Conservation (phyloP, 2,329 filamentous ascomycete species). For the Scedosporium dehoogii region DNA sequence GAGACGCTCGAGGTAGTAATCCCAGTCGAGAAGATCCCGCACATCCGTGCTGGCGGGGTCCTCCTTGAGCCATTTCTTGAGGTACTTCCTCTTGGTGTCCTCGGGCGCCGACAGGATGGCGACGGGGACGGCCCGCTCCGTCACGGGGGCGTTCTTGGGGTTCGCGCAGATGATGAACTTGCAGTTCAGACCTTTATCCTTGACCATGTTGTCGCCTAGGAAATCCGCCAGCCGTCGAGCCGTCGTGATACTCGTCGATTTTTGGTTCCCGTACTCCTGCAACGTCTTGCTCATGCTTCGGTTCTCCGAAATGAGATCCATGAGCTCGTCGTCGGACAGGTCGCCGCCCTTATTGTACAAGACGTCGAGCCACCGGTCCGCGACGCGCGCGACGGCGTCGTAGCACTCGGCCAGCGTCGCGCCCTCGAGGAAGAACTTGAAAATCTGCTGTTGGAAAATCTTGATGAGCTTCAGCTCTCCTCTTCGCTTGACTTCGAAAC, state of each 20-base stretch:
- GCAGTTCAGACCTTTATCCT: conserved; percentile 98
- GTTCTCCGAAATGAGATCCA: conserved; percentile 99
- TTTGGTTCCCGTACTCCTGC: conserved; percentile 90
- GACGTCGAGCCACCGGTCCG: conserved; percentile 94
- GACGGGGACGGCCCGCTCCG: conserved; percentile 86
- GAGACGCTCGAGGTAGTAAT: conserved; percentile 91
- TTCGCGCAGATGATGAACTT: conserved; percentile 95
- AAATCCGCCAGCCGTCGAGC: conserved; percentile 93
- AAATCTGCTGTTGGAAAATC: conserved; percentile 98
- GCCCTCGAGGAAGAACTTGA: conserved; percentile 97
- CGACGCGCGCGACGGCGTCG: conserved; percentile 81
- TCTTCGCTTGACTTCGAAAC: conserved; percentile 94
- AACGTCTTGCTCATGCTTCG: conserved; percentile 95
- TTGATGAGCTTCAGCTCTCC: conserved; percentile 99
- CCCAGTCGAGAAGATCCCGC: conserved; percentile 84
- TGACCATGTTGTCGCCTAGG: conserved; percentile 95
- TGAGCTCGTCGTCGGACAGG: conserved; percentile 90
- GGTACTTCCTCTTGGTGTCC: conserved; percentile 74
- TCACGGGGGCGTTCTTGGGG: conserved; percentile 83
- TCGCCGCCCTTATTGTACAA: conserved; percentile 80
- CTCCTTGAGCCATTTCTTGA: conserved; percentile 93
- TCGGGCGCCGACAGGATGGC: conserved; percentile 95
- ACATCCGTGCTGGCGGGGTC: conserved; percentile 88
- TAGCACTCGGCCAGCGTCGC: conserved; percentile 83
- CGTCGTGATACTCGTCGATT: conserved; percentile 98